A percentile compares a stretch with the other conserved stretches of the same genome.
These are phyloP conservation scores for Serendipita sp. DNA, from an alignment of 768 basidiomycete genomes.

Conservation along the genomic window DNA sequence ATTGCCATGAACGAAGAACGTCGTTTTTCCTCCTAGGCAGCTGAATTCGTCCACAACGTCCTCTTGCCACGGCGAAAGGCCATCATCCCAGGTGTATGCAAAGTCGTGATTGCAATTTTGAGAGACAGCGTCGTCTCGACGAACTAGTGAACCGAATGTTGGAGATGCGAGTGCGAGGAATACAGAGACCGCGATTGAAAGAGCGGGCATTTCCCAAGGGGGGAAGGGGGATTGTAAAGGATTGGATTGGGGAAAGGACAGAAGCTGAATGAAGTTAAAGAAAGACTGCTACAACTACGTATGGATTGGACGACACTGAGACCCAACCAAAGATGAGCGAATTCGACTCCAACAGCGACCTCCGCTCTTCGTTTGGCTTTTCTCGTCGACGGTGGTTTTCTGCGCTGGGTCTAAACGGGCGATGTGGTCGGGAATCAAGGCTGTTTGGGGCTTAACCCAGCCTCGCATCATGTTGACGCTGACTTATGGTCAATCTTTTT, in stretches of 20 bases:
- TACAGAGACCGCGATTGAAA: too few species aligned
- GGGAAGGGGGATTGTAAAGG: neutral
- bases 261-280: neutral
- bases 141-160: too few species aligned
- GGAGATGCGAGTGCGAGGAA: too few species aligned
- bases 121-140: neutral
- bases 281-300: neutral
- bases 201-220: too few species aligned
- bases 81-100: neutral
- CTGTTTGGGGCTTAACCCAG: too few species aligned
- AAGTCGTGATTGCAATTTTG: neutral
- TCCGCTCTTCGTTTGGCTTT: too few species aligned
- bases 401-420: too few species aligned
- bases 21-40: conserved; percentile 1
- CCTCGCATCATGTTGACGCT: too few species aligned
- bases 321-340: neutral
- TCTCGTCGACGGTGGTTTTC: too few species aligned
- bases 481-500: too few species aligned
- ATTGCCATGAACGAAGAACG: neutral
- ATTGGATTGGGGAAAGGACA: neutral
- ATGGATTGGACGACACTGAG: neutral
- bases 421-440: too few species aligned
- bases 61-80: neutral
- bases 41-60: neutral
- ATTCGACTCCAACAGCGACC: too few species aligned